Evolutionary conservation across 2,329 filamentous ascomycete species (phyloP).

Genomic region (Microsporum audouinii): DNA sequence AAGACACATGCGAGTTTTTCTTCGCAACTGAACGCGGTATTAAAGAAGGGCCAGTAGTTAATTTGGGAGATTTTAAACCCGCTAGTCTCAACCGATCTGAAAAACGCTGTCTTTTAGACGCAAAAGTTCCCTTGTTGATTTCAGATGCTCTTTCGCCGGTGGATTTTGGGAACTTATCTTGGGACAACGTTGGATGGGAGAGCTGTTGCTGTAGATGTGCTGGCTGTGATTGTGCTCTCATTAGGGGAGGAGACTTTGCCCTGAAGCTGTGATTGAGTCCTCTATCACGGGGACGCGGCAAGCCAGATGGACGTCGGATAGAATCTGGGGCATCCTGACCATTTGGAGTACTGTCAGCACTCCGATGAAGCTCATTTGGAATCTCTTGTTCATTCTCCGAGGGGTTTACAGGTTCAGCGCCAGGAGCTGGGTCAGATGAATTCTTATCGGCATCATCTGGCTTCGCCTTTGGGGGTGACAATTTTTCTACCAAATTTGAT

Average conservation of each 20-base stretch:
- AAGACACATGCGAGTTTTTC: conserved; percentile 69
- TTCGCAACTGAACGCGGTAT: conserved; percentile 74
- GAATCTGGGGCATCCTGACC: neutral
- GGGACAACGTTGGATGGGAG: neutral
- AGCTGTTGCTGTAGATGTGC: conserved; percentile 20
- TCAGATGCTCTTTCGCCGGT: neutral
- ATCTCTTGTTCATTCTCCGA: neutral
- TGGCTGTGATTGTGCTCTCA: conserved; percentile 43
- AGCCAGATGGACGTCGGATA: conserved; percentile 24
- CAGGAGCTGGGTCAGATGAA: neutral
- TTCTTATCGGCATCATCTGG: neutral
- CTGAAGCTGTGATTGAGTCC: conserved; percentile 27
- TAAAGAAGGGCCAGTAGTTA: conserved; percentile 49
- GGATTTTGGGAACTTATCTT: neutral
- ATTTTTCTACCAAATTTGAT: conserved; percentile 19
- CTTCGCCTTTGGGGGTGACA: conserved; percentile 5
- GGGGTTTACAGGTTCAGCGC: neutral
- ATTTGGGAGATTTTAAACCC: conserved; percentile 49
- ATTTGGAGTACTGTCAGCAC: conserved; percentile 8
- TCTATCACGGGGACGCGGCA: conserved; percentile 30
- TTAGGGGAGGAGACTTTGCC: conserved; percentile 36
- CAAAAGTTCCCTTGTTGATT: neutral
- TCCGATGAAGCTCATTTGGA: neutral
- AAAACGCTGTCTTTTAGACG: conserved; percentile 57
- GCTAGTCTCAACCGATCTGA: conserved; percentile 59